These are phyloP conservation scores for Penicillium bialowiezense DNA, from an alignment of 495 filamentous ascomycete species.

Conservation along the genomic window DNA sequence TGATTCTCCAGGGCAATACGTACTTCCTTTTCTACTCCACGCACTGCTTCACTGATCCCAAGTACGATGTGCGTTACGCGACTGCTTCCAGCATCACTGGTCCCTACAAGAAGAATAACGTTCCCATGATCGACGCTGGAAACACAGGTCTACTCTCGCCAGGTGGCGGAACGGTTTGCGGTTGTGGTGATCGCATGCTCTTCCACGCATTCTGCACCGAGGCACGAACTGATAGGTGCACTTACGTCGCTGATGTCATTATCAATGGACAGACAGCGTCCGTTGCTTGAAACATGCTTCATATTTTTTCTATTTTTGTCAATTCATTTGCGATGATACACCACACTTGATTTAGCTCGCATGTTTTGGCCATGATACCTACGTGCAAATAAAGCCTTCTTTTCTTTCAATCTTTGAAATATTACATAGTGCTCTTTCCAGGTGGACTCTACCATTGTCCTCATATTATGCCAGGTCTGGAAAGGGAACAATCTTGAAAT, in stretches of 20 bases:
- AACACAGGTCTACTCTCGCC: slow-evolving; percentile 45
- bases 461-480: no score
- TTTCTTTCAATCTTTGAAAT: no score
- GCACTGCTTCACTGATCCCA: slow-evolving; percentile 49
- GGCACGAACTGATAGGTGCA: slow-evolving; percentile 29
- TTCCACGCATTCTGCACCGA: slow-evolving; percentile 51
- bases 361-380: no score
- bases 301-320: not conserved
- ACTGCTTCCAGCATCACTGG: slow-evolving; percentile 43
- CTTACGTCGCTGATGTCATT: slow-evolving; percentile 28
- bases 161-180: slow-evolving; percentile 49
- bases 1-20: slow-evolving; percentile 42
- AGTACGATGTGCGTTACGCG: slow-evolving; percentile 57
- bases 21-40: slow-evolving; percentile 64
- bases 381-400: no score
- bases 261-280: slow-evolving; percentile 25
- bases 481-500: no score
- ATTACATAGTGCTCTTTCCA: no score
- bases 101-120: slow-evolving; percentile 41
- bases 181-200: slow-evolving; percentile 43
- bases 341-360: no score
- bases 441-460: no score
- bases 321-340: not conserved
- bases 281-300: slow-evolving; percentile 21
- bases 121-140: slow-evolving; percentile 37